Evolutionary conservation across 441 rosid genomes (phyloP), one percentile per base, ranked within the genome.

Genomic region (Cnidoscolus chayamansa): DNA sequence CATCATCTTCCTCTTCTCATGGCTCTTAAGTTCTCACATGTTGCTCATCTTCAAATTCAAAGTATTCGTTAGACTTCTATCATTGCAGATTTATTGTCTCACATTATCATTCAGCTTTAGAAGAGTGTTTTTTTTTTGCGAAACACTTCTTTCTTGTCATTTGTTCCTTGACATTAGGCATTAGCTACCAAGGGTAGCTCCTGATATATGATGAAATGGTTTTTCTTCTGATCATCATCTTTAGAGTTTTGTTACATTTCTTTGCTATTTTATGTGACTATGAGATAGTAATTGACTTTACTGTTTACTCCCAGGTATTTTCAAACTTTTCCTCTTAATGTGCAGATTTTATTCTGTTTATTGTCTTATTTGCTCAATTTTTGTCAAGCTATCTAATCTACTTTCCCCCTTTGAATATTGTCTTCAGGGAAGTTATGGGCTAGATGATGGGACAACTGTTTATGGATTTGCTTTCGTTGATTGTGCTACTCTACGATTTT

Each of bases 391-490:
- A 62, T 63, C 15, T 49, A 61, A 30, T 71, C 50, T 67, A 4
- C 40, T 40, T 40, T 63, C 12, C 62, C 49, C 11, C 67, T 32
- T 70, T 75, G 68, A 49, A 64, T 37, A 37, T 61, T 69, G 57
- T 72, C 72, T 57, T 51, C 67, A 93, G 96, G 87, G 79, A 32
- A 83, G 79, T 75, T 55, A 25, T 78, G 92, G 83, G 79, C 73
- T 70, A 7, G 88, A 85, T 64, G 77, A 76, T 63, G 71, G 86
- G 78, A 84, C 89, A 81, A 82, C 81, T 68, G 82, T 70, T 55
- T 94, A 86, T 86, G 98, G 99, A 56, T 93, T 93, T 86, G 97
- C 98, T 82, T 95, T 95, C 70, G 95, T 91, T 83, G 99, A 95
- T 79, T 95, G 98, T 81, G 96, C 98, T 78, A 87, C 98, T 76